phyloP scores from a whole-genome alignment of 164 flowering plant genomes.

The Dillenia suffruticosa region DNA sequence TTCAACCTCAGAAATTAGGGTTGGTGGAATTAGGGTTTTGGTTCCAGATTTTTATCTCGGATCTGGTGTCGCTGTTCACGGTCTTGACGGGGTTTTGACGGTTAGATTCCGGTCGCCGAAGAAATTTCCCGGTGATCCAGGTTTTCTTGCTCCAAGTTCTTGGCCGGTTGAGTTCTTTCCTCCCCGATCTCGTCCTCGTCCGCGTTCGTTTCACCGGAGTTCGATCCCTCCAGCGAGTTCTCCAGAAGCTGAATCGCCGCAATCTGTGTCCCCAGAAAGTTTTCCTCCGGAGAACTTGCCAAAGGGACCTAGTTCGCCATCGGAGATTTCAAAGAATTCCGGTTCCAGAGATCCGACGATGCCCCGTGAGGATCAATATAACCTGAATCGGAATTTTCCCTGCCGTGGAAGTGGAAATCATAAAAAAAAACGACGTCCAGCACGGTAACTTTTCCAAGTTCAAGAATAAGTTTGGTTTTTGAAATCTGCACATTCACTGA shows the following conservation, averaged over 20 bases:
- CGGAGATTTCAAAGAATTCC: not conserved
- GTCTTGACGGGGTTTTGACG: conserved; percentile 26
- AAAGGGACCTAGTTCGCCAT: not conserved
- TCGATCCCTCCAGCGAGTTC: not conserved
- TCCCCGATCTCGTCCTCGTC: not conserved
- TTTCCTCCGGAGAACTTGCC: not conserved
- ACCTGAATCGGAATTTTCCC: not conserved
- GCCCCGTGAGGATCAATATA: not conserved
- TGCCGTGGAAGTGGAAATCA: too few relatives aligned
- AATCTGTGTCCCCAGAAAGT: not conserved
- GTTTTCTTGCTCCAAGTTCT: not conserved
- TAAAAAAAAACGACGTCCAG: too few relatives aligned
- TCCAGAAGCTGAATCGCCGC: not conserved
- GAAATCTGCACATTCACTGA: too few relatives aligned
- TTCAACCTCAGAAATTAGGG: not conserved
- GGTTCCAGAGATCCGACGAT: not conserved
- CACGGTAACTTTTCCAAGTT: too few relatives aligned
- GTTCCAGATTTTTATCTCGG: conserved; percentile 26
- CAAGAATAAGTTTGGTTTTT: too few relatives aligned
- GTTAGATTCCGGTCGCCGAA: not conserved
- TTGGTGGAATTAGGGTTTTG: conserved; percentile 22
- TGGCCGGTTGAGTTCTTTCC: not conserved
- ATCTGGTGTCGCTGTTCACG: conserved; percentile 22
- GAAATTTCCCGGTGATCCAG: not conserved
- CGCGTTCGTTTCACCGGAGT: not conserved